Evolutionary conservation across 148 eudicot species (phyloP).

Genomic region (Polygonum maritimum): DNA sequence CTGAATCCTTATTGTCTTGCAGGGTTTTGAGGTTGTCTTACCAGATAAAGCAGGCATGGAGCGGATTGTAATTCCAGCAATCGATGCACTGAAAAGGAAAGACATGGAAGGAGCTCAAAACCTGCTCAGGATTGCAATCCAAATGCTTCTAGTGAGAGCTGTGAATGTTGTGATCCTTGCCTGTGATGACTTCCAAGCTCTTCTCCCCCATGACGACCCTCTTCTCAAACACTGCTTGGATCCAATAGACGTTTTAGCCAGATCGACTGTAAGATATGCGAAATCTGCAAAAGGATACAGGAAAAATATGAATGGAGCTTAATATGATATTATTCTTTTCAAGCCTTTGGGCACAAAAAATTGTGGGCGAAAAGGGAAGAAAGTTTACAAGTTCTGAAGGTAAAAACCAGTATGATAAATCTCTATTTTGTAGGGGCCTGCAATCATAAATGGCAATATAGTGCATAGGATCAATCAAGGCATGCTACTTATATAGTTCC

Average conservation of each 20-base stretch:
- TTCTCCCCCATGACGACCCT: conserved; percentile 51
- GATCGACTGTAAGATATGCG: conserved; percentile 50
- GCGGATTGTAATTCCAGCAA: conserved; percentile 38
- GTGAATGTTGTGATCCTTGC: conserved; percentile 54
- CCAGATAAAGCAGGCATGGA: conserved; percentile 59
- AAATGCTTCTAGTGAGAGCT: conserved; percentile 41
- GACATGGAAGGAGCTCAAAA: conserved; percentile 56
- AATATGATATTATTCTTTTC: not conserved
- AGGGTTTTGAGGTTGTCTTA: conserved; percentile 58
- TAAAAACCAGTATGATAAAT: not conserved
- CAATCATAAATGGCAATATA: not conserved
- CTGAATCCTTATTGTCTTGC: not conserved
- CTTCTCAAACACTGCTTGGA: conserved; percentile 52
- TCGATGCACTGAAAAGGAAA: conserved; percentile 34
- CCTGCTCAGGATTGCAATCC: conserved; percentile 50
- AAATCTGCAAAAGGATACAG: conserved; percentile 14
- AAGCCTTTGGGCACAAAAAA: not conserved
- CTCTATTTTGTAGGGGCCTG: not conserved
- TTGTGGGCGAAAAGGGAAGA: not conserved
- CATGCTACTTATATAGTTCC: conserved; percentile 5
- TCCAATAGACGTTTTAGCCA: conserved; percentile 59
- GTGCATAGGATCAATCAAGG: not conserved
- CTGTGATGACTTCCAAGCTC: conserved; percentile 41
- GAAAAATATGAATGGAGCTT: not conserved
- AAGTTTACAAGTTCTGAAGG: not conserved